Base-by-base conservation (phyloP, 73 alveolate genomes). In the Paramecium sonneborni region DNA sequence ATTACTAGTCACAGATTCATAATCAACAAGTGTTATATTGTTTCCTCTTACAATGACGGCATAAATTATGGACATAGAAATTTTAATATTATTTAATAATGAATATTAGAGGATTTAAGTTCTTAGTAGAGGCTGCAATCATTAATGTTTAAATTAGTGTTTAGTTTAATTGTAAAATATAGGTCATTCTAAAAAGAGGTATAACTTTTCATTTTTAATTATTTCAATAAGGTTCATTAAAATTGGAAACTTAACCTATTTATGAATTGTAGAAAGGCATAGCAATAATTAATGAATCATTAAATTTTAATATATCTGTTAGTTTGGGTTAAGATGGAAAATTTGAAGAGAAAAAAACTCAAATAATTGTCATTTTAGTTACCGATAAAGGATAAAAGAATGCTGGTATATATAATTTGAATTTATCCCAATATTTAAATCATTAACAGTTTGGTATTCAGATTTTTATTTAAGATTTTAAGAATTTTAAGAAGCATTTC, bases 41-140 rank as follows among this genome's bases (percentile, higher is more conserved):
- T 44, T 26, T 26, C 85, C 79, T 72, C 94, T 88, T 18, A 39
- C 86, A 43, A 88, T 88, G 55, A 88, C 94, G 23, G 90, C 91
- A 70, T 88, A 82, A 28, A 88, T 38, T 21, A 88, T 24, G 35
- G 94, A 88, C 94, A 88, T 88, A 37, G 28, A 35, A 20, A 35
- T 35, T 35, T 32, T 35, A 34, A 37, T 15, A 72, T 37, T 12
- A 35, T 35, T 35, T 72, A 72, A 35, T 52, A 72, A 72, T 72
- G 67, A 72, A 35, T 72, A 32, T 38, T 14, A 14, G 57, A 18
- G 86, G 37, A 32, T 35, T 72, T 38, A 72, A 72, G 34, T 72
- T 72, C 18, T 18, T 28, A 34, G 34, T 72, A 0, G 85, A 69
- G 18, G 32, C 57, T 5, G 14, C 32, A 35, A 72, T 72, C 32